phyloP scores from a whole-genome alignment of 1,284 basidiomycete species.

The Rhodotorula sp. region DNA sequence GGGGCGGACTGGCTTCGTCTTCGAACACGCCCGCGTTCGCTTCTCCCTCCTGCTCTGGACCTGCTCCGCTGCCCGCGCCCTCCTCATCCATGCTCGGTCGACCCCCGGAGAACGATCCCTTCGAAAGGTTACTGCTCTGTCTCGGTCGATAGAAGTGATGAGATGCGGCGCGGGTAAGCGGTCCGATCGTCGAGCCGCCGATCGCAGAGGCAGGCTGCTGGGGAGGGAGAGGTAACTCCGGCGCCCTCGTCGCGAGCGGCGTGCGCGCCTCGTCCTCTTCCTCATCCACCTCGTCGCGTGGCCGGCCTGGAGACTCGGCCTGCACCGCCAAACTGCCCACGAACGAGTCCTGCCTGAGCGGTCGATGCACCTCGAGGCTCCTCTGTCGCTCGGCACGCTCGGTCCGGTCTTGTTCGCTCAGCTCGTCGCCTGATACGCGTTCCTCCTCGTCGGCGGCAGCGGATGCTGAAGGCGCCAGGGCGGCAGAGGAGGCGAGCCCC shows the following conservation, averaged over 20 bases:
- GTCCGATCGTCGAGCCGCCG: background rate
- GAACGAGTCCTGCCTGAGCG: conserved; percentile 18
- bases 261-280: background rate
- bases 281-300: conserved; percentile 6
- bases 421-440: background rate
- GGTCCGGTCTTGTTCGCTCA: background rate
- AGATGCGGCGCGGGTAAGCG: conserved; percentile 15
- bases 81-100: background rate
- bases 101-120: conserved; percentile 13
- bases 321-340: background rate
- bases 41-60: background rate
- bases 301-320: background rate
- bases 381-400: conserved; percentile 19
- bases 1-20: conserved; percentile 1
- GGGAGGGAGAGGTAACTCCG: background rate
- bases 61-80: background rate
- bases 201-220: background rate
- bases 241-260: background rate
- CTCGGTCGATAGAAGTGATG: conserved; percentile 41
- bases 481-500: conserved; percentile 3
- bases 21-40: background rate
- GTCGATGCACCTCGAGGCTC: conserved; percentile 25
- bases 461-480: too few species aligned
- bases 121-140: conserved; percentile 39
- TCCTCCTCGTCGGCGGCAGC: conserved; percentile 14